A percentile compares a stretch with the other conserved stretches of the same genome.
These are phyloP conservation scores for Paecilomyces formosus DNA, from an alignment of 2,329 filamentous ascomycete species.

Conservation along the genomic window DNA sequence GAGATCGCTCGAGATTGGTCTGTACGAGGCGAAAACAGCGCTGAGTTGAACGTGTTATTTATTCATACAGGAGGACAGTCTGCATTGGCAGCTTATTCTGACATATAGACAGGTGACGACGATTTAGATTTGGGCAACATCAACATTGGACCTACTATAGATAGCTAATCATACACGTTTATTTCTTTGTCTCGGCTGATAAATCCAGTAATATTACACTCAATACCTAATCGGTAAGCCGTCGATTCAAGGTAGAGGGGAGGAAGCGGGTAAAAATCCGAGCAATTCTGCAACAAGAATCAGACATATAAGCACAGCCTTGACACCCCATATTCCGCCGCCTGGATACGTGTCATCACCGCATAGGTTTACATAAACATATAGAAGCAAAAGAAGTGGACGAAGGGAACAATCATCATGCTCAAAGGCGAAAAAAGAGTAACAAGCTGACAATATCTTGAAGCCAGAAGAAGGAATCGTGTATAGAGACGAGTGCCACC, in stretches of 20 bases:
- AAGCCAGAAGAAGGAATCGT: conserved; percentile 1
- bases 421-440: conserved; percentile 1
- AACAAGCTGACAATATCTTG: not conserved
- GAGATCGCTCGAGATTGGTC: conserved; percentile 11
- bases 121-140: not conserved
- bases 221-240: conserved; percentile 1
- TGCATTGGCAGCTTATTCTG: conserved; percentile 24
- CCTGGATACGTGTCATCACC: not conserved
- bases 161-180: not conserved
- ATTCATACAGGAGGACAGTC: conserved; percentile 31
- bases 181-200: not conserved
- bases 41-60: conserved; percentile 25
- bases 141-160: conserved; percentile 4
- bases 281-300: not conserved
- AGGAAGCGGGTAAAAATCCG: not conserved
- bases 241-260: conserved; percentile 6
- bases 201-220: not conserved
- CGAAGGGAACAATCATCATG: not conserved
- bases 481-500: conserved; percentile 1
- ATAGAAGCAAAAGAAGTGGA: conserved; percentile 5
- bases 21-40: not conserved
- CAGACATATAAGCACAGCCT: not conserved
- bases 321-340: not conserved
- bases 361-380: conserved; percentile 2
- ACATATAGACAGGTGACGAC: conserved; percentile 2